A percentile compares a stretch with the other conserved stretches of the same genome.
phyloP scores from a whole-genome alignment of 2,329 filamentous ascomycete genomes.

The Pseudogymnoascus sp. region DNA sequence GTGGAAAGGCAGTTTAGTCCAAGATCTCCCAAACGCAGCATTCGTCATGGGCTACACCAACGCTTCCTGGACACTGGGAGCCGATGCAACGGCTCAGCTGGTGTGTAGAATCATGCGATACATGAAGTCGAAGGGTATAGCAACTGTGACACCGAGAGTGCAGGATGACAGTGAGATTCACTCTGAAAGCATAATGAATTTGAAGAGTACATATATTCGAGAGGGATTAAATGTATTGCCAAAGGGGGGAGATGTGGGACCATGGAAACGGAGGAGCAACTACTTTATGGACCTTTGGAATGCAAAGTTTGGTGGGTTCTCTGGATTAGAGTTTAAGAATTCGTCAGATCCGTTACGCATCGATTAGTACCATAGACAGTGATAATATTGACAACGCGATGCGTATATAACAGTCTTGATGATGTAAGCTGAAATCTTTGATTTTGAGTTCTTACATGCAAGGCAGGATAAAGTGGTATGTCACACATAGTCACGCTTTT shows the following conservation, averaged over 20 bases:
- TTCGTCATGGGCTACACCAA: slow-evolving; percentile 58
- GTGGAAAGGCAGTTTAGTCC: slow-evolving; percentile 59
- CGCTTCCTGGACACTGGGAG: slow-evolving; percentile 58
- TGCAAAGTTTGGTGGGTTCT: slow-evolving; percentile 20
- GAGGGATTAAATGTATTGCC: slow-evolving; percentile 24
- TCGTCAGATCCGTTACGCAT: too few relatives aligned
- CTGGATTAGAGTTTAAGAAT: too few relatives aligned
- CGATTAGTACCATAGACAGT: too few relatives aligned
- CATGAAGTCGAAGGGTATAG: slow-evolving; percentile 11
- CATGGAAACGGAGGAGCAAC: slow-evolving; percentile 26
- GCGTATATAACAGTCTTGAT: too few relatives aligned
- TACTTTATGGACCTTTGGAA: slow-evolving; percentile 29
- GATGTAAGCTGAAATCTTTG: too few relatives aligned
- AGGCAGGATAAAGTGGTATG: too few relatives aligned
- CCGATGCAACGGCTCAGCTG: slow-evolving; percentile 41
- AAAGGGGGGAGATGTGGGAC: slow-evolving; percentile 21
- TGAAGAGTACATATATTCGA: slow-evolving; percentile 23
- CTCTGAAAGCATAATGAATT: neutral
- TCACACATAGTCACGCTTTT: too few relatives aligned
- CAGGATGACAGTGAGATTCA: too few relatives aligned
- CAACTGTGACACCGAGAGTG: too few relatives aligned
- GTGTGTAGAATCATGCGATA: slow-evolving; percentile 1
- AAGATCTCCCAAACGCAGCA: slow-evolving; percentile 55
- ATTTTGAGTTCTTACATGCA: too few relatives aligned
- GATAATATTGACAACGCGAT: too few relatives aligned